Evolutionary conservation across 2,329 filamentous ascomycete genomes (phyloP).

Genomic region (Aureobasidium melanogenum): DNA sequence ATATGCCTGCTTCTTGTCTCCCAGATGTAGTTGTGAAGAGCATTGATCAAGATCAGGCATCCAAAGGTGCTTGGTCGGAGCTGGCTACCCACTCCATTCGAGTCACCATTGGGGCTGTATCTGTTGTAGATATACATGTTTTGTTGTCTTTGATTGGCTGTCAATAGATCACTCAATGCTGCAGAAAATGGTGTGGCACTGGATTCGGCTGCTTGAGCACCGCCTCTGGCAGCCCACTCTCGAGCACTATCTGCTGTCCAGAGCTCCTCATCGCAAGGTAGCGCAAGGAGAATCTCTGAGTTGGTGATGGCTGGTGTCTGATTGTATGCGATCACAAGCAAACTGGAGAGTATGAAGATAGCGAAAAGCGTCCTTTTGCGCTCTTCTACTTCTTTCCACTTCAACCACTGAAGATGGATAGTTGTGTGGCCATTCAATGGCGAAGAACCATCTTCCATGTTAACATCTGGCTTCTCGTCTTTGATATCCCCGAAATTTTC

Average conservation of each 20-base stretch:
- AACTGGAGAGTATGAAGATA: constrained; percentile 83
- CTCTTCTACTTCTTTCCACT: constrained; percentile 83
- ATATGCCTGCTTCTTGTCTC: constrained; percentile 87
- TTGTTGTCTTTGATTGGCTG: constrained; percentile 56
- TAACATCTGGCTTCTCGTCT: constrained; percentile 35
- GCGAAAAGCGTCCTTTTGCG: constrained; percentile 86
- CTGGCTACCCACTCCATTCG: constrained; percentile 40
- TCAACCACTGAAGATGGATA: constrained; percentile 61
- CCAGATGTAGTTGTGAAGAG: constrained; percentile 97
- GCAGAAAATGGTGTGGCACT: constrained; percentile 71
- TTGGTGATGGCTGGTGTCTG: constrained; percentile 86
- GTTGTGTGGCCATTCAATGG: constrained; percentile 7
- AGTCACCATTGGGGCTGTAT: constrained; percentile 16
- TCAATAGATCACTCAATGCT: constrained; percentile 71
- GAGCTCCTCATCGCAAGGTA: constrained; percentile 88
- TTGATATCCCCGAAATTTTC: constrained; percentile 21
- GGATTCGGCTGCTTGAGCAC: constrained; percentile 57
- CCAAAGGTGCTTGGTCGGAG: constrained; percentile 84
- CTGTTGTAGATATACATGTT: constrained; percentile 17
- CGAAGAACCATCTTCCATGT: constrained; percentile 43
- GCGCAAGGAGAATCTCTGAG: constrained; percentile 79
- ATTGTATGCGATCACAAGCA: constrained; percentile 87
- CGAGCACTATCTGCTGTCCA: constrained; percentile 77
- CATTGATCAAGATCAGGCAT: constrained; percentile 84
- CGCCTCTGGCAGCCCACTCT: constrained; percentile 72